A percentile compares a stretch with the other conserved stretches of the same genome.
phyloP scores from a whole-genome alignment of 2,329 filamentous ascomycete species.

The Aotearoamyces nothofagi region DNA sequence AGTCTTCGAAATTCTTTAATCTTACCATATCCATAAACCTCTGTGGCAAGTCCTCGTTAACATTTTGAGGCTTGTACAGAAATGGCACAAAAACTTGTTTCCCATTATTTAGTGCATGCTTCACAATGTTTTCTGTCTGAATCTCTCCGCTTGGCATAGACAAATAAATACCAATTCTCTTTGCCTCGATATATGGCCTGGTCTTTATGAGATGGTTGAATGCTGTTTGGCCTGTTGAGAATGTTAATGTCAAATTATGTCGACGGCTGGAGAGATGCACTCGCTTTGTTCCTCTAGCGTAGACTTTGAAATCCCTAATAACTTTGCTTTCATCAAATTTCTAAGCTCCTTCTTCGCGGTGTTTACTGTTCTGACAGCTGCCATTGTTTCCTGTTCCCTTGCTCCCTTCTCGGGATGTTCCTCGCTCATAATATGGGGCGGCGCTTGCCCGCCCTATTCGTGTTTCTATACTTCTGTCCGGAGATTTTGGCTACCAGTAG shows the following conservation, averaged over 20 bases:
- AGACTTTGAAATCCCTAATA: constrained; percentile 46
- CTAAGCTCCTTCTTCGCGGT: constrained; percentile 72
- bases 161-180: constrained; percentile 70
- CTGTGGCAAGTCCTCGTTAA: constrained; percentile 24
- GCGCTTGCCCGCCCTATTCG: too few relatives aligned
- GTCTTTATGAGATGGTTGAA: constrained; percentile 50
- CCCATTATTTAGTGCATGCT: constrained; percentile 58
- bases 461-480: too few relatives aligned
- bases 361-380: too few relatives aligned
- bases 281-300: constrained; percentile 56
- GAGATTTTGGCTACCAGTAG: too few relatives aligned
- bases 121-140: constrained; percentile 69
- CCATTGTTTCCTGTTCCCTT: too few relatives aligned
- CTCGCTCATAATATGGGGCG: too few relatives aligned
- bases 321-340: constrained; percentile 48
- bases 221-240: constrained; percentile 42
- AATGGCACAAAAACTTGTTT: constrained; percentile 91
- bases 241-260: background rate
- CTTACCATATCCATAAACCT: constrained; percentile 95
- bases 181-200: constrained; percentile 60
- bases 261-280: constrained; percentile 15
- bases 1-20: constrained; percentile 59
- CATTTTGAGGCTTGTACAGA: constrained; percentile 46
- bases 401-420: too few relatives aligned
- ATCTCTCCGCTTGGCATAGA: constrained; percentile 86